phyloP scores from a whole-genome alignment of 257 asterid species.

The Solanum phureja region DNA sequence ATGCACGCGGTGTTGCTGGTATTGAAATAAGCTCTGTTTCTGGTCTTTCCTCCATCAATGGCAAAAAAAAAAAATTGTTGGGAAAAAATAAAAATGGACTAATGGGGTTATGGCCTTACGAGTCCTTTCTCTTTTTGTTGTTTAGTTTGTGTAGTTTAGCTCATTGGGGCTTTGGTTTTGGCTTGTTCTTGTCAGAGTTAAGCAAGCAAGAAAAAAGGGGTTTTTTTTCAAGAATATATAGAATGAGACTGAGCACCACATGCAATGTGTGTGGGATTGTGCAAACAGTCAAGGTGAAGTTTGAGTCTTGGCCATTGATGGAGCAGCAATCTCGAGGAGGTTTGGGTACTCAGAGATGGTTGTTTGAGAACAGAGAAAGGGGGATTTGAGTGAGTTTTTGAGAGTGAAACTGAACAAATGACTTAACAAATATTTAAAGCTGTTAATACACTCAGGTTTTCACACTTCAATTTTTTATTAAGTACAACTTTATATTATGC shows the following conservation, averaged over 20 bases:
- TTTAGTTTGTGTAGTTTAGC: not conserved
- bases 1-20: slow-evolving; percentile 98
- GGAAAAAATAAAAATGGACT: not conserved
- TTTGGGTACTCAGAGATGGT: not conserved
- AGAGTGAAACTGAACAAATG: not conserved
- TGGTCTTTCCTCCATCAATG: slow-evolving; percentile 71
- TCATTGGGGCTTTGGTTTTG: not conserved
- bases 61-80: not conserved
- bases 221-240: not conserved
- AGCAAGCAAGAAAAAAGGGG: not conserved
- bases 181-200: not conserved
- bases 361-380: not conserved
- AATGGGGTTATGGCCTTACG: not conserved
- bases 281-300: not conserved
- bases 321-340: slow-evolving; percentile 1
- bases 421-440: not conserved
- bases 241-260: not conserved
- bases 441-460: not conserved
- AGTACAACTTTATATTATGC: not conserved
- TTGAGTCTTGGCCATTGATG: not conserved
- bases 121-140: not conserved
- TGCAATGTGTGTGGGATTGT: not conserved
- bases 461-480: not conserved
- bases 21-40: slow-evolving; percentile 93
- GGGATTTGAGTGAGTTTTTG: not conserved